These are phyloP conservation scores for Crataegus laevigata DNA, from an alignment of 306 rosid species.

Conservation along the genomic window DNA sequence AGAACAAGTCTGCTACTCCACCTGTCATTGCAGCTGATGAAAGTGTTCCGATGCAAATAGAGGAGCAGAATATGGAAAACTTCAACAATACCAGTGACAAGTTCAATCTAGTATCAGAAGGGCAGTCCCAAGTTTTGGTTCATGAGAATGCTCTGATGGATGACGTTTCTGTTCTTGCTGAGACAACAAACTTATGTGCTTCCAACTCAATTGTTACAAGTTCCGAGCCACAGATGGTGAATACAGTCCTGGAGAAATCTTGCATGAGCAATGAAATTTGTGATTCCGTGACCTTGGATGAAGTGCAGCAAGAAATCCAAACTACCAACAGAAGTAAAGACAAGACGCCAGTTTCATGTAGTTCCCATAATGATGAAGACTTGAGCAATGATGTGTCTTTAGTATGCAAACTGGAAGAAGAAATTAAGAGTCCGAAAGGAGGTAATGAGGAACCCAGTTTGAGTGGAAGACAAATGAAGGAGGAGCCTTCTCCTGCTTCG, in stretches of 20 bases:
- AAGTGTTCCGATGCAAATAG: neutral
- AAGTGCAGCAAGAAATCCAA: conserved; percentile 26
- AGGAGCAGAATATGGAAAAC: neutral
- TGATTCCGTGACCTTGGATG: conserved; percentile 12
- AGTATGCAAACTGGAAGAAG: conserved; percentile 2
- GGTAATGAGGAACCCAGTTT: conserved; percentile 13
- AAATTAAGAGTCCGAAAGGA: conserved; percentile 11
- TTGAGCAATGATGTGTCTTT: conserved; percentile 4
- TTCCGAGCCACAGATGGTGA: neutral
- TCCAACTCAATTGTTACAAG: neutral
- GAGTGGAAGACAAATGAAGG: neutral
- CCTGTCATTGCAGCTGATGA: conserved; percentile 20
- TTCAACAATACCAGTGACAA: neutral
- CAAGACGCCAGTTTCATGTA: conserved; percentile 7
- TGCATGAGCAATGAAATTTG: conserved; percentile 18
- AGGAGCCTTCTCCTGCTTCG: conserved; percentile 10
- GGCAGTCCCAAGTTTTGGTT: neutral
- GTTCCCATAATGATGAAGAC: neutral
- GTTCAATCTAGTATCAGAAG: neutral
- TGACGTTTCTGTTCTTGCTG: conserved; percentile 4
- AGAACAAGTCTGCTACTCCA: conserved; percentile 22
- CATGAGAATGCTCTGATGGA: conserved; percentile 17
- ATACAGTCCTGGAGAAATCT: conserved; percentile 24
- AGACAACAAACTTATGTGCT: conserved; percentile 1
- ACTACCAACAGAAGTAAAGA: conserved; percentile 15